Conservation (phyloP, 495 filamentous ascomycete genomes). For the Penicillium canescens region DNA sequence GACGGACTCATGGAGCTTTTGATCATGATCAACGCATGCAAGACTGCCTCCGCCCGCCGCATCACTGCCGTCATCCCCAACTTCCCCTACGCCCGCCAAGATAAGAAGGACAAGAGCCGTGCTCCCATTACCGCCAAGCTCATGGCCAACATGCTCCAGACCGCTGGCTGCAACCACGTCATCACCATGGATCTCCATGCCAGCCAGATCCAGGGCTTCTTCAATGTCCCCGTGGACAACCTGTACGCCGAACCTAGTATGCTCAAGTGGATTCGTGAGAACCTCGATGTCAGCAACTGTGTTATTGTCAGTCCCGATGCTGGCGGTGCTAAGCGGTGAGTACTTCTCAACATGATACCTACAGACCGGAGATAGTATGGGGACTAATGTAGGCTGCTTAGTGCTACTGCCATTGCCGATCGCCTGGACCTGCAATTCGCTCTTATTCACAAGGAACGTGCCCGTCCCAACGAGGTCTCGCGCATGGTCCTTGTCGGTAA, state of each 20-base stretch:
- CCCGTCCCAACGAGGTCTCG: conserved; percentile 91
- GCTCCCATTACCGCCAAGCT: conserved; percentile 85
- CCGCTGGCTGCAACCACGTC: conserved; percentile 83
- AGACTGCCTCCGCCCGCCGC: conserved; percentile 88
- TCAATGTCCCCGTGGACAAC: conserved; percentile 97
- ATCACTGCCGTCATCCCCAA: conserved; percentile 95
- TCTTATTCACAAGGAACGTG: conserved; percentile 98
- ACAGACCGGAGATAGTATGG: background rate
- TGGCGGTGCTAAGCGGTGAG: conserved; percentile 91
- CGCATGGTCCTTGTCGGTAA: conserved; percentile 85
- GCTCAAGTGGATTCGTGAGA: conserved; percentile 85
- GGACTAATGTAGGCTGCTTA: conserved; percentile 14
- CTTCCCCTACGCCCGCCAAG: conserved; percentile 98
- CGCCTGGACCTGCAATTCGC: conserved; percentile 92
- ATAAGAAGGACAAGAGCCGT: conserved; percentile 97
- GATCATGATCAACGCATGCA: conserved; percentile 99
- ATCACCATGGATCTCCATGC: conserved; percentile 83
- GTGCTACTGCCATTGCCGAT: conserved; percentile 95
- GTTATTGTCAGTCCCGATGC: conserved; percentile 97
- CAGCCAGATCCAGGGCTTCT: conserved; percentile 79
- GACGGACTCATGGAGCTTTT: conserved; percentile 98
- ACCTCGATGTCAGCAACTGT: conserved; percentile 77
- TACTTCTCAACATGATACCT: background rate
- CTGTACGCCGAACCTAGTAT: conserved; percentile 95
- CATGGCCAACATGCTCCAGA: conserved; percentile 97